These are phyloP conservation scores for Luffa acutangula DNA, from an alignment of 306 rosid genomes.

Conservation along the genomic window DNA sequence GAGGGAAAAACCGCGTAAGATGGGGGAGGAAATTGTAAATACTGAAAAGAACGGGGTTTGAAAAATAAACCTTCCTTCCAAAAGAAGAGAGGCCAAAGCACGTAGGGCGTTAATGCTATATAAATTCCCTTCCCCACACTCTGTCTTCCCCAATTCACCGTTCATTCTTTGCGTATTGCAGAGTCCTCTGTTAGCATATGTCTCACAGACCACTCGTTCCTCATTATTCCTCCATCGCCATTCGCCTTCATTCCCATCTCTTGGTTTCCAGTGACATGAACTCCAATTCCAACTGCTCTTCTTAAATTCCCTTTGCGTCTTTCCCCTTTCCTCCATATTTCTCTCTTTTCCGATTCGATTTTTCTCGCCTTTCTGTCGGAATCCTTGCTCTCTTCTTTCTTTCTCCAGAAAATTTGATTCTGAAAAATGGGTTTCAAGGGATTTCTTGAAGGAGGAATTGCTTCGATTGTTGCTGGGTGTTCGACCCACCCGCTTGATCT, in stretches of 20 bases:
- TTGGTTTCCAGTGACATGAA: constrained; percentile 76
- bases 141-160: background rate
- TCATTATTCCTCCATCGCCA: constrained; percentile 39
- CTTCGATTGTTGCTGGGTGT: constrained; percentile 1
- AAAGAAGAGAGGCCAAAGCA: background rate
- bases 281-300: constrained; percentile 51
- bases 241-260: constrained; percentile 69
- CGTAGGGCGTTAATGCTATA: background rate
- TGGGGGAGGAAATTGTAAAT: constrained; percentile 7
- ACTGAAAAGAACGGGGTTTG: background rate
- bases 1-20: background rate
- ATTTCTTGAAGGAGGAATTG: constrained; percentile 8
- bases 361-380: background rate
- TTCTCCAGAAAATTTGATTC: background rate
- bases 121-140: background rate
- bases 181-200: constrained; percentile 20
- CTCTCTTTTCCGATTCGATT: background rate
- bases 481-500: constrained; percentile 5
- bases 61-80: background rate
- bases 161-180: background rate
- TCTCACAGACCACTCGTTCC: constrained; percentile 35
- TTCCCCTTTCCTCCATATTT: background rate
- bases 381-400: background rate
- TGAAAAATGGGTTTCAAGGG: constrained; percentile 9
- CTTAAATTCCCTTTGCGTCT: background rate